Evolutionary conservation across 345 rosid genomes (phyloP).

Genomic region (Boechera stricta): DNA sequence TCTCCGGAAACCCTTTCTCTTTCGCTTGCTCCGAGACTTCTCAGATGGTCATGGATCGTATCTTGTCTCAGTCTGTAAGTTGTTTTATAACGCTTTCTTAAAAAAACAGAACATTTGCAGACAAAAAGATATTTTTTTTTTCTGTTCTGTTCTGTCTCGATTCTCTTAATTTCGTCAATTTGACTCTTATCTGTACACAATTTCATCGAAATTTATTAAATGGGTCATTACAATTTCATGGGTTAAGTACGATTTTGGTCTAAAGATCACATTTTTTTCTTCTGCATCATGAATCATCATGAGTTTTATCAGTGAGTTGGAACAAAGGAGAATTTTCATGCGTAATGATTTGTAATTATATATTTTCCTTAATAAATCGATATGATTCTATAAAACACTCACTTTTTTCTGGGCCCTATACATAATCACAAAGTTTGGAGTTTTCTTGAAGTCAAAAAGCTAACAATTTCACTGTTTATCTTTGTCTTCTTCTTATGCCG

Average conservation of each 20-base stretch:
- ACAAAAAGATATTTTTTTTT: conserved; percentile 7
- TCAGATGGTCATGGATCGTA: conserved; percentile 85
- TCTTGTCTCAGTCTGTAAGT: conserved; percentile 97
- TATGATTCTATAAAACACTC: conserved; percentile 26
- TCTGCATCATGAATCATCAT: conserved; percentile 2
- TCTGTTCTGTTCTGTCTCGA: conserved; percentile 15
- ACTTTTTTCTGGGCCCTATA: conserved; percentile 24
- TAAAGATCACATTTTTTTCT: conserved; percentile 12
- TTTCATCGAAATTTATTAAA: conserved; percentile 7
- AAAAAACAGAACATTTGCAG: conserved; percentile 30
- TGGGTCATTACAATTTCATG: conserved; percentile 21
- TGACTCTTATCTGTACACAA: background rate
- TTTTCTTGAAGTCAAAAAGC: conserved; percentile 38
- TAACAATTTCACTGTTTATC: conserved; percentile 25
- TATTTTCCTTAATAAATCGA: conserved; percentile 22
- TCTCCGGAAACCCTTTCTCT: conserved; percentile 84
- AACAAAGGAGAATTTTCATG: conserved; percentile 4
- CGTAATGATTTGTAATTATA: conserved; percentile 40
- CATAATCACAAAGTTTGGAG: conserved; percentile 33
- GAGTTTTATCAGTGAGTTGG: background rate
- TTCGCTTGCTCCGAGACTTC: conserved; percentile 89
- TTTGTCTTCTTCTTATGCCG: conserved; percentile 31
- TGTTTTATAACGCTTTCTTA: conserved; percentile 5
- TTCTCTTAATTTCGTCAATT: conserved; percentile 21
- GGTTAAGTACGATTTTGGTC: background rate